Evolutionary conservation across 768 basidiomycete genomes (phyloP).

Genomic region (Russula lepida): DNA sequence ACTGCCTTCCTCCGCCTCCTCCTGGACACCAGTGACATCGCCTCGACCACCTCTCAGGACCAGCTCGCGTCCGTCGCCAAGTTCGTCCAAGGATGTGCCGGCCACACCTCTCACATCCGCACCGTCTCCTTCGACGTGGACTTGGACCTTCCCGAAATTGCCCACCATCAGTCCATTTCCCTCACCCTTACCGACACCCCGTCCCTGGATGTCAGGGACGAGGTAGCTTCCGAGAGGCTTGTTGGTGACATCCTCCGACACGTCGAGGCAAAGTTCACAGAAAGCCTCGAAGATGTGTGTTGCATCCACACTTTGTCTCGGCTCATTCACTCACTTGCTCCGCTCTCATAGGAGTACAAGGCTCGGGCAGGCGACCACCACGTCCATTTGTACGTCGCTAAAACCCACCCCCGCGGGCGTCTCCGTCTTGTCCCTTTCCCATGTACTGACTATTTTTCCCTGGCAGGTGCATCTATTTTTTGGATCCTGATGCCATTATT

Average conservation of each 20-base stretch:
- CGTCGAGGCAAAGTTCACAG: constrained; percentile 63
- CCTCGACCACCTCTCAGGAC: constrained; percentile 53
- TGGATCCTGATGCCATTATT: constrained; percentile 76
- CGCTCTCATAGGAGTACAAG: constrained; percentile 53
- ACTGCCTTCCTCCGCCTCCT: constrained; percentile 80
- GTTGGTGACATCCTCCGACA: constrained; percentile 61
- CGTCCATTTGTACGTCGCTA: constrained; percentile 61
- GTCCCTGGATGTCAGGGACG: constrained; percentile 66
- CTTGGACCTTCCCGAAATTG: constrained; percentile 42
- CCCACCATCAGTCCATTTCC: constrained; percentile 41
- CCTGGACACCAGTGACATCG: constrained; percentile 69
- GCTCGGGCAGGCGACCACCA: constrained; percentile 64
- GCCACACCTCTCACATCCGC: constrained; percentile 66
- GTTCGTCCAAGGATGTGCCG: constrained; percentile 68
- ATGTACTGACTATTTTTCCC: constrained; percentile 13
- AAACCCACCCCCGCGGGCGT: constrained; percentile 5
- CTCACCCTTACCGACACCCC: constrained; percentile 79
- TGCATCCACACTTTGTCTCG: constrained; percentile 18
- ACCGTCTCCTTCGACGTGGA: constrained; percentile 65
- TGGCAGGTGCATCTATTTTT: constrained; percentile 74
- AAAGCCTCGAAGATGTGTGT: constrained; percentile 73
- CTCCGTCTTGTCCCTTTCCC: constrained; percentile 5
- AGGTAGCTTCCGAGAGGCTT: constrained; percentile 51
- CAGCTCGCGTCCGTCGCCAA: constrained; percentile 75
- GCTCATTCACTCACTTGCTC: constrained; percentile 19